These are phyloP conservation scores for Annulohypoxylon maeteangense DNA, from an alignment of 495 filamentous ascomycete genomes.

Conservation along the genomic window DNA sequence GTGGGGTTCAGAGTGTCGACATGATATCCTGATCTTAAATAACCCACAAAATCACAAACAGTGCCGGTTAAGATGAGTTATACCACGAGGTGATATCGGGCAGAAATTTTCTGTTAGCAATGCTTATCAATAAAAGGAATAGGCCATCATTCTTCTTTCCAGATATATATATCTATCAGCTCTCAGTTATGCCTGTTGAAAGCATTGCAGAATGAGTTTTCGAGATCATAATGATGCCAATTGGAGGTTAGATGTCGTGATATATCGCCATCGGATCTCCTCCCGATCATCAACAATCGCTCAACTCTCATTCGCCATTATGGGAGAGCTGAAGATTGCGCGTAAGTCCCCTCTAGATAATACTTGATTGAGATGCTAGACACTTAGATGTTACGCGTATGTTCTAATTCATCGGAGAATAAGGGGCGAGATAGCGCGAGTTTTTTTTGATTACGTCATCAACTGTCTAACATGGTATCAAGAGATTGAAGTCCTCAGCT, in stretches of 20 bases:
- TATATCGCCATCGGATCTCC: slow-evolving; percentile 37
- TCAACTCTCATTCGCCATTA: slow-evolving; percentile 14
- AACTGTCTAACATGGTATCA: no score
- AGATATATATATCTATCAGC: not conserved
- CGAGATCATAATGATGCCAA: slow-evolving; percentile 27
- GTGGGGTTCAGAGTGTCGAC: not conserved
- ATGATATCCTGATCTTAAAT: not conserved
- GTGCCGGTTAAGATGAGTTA: not conserved
- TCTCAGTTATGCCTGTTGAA: not conserved
- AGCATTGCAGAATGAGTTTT: not conserved
- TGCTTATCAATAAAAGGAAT: slow-evolving; percentile 1
- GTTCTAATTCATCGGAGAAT: no score
- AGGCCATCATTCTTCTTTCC: not conserved
- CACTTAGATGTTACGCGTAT: not conserved
- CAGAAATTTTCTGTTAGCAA: not conserved
- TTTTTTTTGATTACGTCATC: no score
- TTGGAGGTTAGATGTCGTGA: slow-evolving; percentile 42
- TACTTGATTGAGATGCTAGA: not conserved
- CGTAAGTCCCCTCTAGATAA: not conserved
- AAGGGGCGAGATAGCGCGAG: not conserved
- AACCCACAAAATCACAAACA: not conserved
- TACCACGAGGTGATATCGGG: no score
- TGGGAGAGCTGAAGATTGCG: not conserved
- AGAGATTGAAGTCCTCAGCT: no score
- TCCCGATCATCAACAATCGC: slow-evolving; percentile 18